These are phyloP conservation scores for Pestalotiopsis sp. DNA, from an alignment of 2,329 filamentous ascomycete species.

Conservation along the genomic window DNA sequence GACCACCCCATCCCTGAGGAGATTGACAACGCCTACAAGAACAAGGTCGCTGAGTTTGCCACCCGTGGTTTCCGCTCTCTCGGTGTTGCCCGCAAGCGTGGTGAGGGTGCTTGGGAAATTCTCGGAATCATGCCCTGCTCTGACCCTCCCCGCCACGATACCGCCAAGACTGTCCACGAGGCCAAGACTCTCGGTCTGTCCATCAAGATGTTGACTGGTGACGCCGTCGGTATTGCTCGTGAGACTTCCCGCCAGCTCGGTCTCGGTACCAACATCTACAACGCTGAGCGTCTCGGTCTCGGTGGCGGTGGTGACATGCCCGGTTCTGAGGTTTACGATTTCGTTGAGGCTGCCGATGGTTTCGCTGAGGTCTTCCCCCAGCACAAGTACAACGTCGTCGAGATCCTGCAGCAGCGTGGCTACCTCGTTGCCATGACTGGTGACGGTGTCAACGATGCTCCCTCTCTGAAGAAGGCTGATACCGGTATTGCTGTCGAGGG, in stretches of 20 bases:
- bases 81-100: slow-evolving; percentile 88
- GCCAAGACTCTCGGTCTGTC: slow-evolving; percentile 84
- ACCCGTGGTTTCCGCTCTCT: slow-evolving; percentile 92
- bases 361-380: slow-evolving; percentile 94
- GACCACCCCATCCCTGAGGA: slow-evolving; percentile 77
- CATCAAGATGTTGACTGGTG: slow-evolving; percentile 96
- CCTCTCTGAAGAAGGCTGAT: slow-evolving; percentile 92
- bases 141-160: slow-evolving; percentile 88
- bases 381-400: slow-evolving; percentile 93
- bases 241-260: slow-evolving; percentile 90
- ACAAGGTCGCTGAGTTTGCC: slow-evolving; percentile 88
- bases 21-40: slow-evolving; percentile 83
- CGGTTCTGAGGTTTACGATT: slow-evolving; percentile 91
- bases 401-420: slow-evolving; percentile 90
- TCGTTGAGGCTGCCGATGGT: slow-evolving; percentile 92
- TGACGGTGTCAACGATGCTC: slow-evolving; percentile 93
- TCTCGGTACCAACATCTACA: slow-evolving; percentile 91
- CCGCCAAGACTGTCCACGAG: slow-evolving; percentile 85
- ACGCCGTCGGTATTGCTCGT: slow-evolving; percentile 88
- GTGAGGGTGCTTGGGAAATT: slow-evolving; percentile 81
- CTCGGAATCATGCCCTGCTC: slow-evolving; percentile 94
- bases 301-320: slow-evolving; percentile 90
- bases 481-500: slow-evolving; percentile 94
- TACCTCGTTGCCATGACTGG: slow-evolving; percentile 96
- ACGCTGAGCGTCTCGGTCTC: slow-evolving; percentile 87